Base-by-base conservation (phyloP, 1,284 basidiomycete species). In the Pyrrhoderma lamaoense region DNA sequence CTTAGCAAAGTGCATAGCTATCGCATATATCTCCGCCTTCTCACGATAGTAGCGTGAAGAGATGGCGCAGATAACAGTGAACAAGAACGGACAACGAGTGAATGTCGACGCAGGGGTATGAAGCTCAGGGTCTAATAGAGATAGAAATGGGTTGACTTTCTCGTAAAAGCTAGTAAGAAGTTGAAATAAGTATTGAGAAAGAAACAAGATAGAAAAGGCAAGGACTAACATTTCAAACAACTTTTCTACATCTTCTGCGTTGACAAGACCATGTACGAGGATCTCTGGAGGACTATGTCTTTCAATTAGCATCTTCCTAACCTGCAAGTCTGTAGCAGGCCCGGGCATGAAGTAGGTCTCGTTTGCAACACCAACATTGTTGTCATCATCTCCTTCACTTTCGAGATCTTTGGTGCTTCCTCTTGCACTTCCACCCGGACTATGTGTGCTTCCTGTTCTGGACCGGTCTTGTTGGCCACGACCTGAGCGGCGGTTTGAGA, bases 1-100 rank as follows among this genome's bases (percentile, higher is more conserved):
- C 61, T 86, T 88, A 1, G 88, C 87, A 56, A 89, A 89, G 63
- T 89, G 87, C 88, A 90, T 90, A 8, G 86, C 87, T 57, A 89
- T 82, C 2, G 85, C 83, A 60, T 89, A 89, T 46, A 89, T 82
- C 61, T 87, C 82, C 0, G 84, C 82, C 60, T 87, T 89, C 45
- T 82, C 80, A 3, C 72, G 61, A 61, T 87, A 85, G 61, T 85
- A 88, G 19, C 87, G 72, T 0, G 85, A 87, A 0, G 87, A 79
- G 49, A 89, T 78, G 9, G 86, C 86, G 56, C 86, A 89, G 40
- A 90, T 85, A 53, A 88, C 86, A 40, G 86, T 89, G 67, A 89
- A 90, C 39, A 89, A 70, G 69, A 89, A 89, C 0, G 87, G 87
- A 59, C 86, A 89, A 40, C 86, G 72, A 7, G 82, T 74, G 61